Evolutionary conservation across 164 flowering plant species (phyloP).

Genomic region (Umbellularia californica): DNA sequence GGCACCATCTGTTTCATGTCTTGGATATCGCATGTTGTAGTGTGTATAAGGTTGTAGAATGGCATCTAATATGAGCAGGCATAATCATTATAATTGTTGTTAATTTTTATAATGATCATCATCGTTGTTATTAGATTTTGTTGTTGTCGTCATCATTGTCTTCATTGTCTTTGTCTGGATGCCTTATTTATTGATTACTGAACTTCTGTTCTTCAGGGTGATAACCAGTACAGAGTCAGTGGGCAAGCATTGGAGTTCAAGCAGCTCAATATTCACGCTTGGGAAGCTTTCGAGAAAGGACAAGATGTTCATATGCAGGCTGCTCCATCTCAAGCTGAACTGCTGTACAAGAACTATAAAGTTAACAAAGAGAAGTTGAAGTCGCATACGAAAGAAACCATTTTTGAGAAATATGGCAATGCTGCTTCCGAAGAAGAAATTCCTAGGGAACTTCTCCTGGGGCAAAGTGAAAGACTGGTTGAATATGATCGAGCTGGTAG

Average conservation of each 20-base stretch:
- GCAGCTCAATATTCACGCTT: conserved; percentile 65
- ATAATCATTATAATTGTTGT: no score
- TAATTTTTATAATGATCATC: no score
- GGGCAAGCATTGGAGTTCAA: conserved; percentile 84
- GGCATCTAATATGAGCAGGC: neutral
- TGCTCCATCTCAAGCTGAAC: conserved; percentile 81
- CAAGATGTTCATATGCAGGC: conserved; percentile 87
- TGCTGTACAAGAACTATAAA: conserved; percentile 53
- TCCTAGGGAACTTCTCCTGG: conserved; percentile 68
- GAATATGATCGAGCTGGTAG: conserved; percentile 95
- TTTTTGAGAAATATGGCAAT: conserved; percentile 87
- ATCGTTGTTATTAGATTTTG: neutral
- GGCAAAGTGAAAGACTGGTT: conserved; percentile 69
- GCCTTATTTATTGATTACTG: neutral
- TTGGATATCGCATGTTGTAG: neutral
- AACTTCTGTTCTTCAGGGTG: conserved; percentile 40
- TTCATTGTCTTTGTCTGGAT: neutral
- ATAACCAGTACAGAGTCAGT: conserved; percentile 60
- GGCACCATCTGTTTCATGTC: neutral
- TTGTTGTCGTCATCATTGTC: neutral
- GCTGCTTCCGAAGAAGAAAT: conserved; percentile 63
- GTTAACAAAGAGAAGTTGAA: conserved; percentile 61
- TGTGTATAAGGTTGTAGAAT: neutral
- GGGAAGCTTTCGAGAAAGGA: conserved; percentile 85
- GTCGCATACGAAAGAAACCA: conserved; percentile 49